phyloP scores from a whole-genome alignment of 805 yeast species.

The Starmerella davenportii region DNA sequence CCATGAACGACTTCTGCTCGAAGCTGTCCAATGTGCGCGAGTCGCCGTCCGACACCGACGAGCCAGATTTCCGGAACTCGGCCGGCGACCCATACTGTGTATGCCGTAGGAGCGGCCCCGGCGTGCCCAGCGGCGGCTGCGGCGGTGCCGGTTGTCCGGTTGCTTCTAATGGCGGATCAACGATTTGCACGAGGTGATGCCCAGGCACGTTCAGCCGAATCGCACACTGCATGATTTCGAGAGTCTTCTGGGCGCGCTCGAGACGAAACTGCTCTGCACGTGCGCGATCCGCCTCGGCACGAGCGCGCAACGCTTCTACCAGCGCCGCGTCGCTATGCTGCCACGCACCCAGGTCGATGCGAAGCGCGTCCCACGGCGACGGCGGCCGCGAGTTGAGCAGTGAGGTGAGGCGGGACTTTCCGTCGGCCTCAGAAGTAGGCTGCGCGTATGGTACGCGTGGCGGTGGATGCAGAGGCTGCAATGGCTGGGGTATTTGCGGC shows the following conservation, averaged over 20 bases:
- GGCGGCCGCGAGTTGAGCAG: neutral
- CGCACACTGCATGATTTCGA: constrained; percentile 47
- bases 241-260: constrained; percentile 41
- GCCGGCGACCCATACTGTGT: neutral
- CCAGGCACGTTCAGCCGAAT: constrained; percentile 45
- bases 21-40: neutral
- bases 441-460: neutral
- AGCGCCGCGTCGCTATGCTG: constrained; percentile 42
- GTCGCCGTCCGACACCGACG: neutral
- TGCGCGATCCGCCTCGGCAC: constrained; percentile 61
- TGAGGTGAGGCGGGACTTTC: neutral
- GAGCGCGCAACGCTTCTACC: constrained; percentile 38
- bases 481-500: neutral
- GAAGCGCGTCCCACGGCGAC: neutral
- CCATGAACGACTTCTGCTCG: neutral
- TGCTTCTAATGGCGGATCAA: neutral
- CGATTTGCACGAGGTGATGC: constrained; percentile 11
- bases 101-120: constrained; percentile 1
- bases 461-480: neutral
- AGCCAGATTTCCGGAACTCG: neutral
- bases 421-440: neutral
- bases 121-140: neutral
- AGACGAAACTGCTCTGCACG: constrained; percentile 59
- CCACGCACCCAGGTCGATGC: constrained; percentile 24
- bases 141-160: neutral